A percentile compares a stretch with the other conserved stretches of the same genome.
Conservation (phyloP, 192 early-diverging fungal species). For the Coemansia sp. region DNA sequence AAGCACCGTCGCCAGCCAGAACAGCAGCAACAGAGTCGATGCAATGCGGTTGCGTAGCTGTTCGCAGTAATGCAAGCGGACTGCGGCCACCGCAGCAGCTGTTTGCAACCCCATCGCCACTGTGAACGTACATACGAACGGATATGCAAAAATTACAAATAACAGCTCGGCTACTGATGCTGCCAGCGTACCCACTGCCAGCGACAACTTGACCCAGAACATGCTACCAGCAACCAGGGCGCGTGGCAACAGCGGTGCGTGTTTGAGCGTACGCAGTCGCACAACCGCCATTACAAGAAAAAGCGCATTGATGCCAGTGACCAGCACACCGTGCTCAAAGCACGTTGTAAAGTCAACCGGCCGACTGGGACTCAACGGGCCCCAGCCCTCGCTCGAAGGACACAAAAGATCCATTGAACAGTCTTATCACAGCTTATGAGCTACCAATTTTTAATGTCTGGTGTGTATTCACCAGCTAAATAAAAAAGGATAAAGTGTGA, state of each 20-base stretch:
- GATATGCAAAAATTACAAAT: not conserved
- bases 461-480: too few species aligned
- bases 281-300: slow-evolving; percentile 18
- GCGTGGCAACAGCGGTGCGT: not conserved
- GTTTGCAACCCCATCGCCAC: slow-evolving; percentile 26
- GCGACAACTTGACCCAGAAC: slow-evolving; percentile 18
- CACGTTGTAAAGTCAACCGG: slow-evolving; percentile 42
- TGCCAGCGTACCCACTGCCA: slow-evolving; percentile 4
- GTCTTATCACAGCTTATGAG: too few species aligned
- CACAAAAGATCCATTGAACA: slow-evolving; percentile 21
- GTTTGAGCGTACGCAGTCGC: slow-evolving; percentile 1
- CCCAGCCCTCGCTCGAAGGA: slow-evolving; percentile 43
- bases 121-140: slow-evolving; percentile 8
- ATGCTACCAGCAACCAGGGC: not conserved
- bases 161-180: slow-evolving; percentile 29
- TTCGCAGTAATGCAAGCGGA: slow-evolving; percentile 25
- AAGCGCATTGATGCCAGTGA: slow-evolving; percentile 3
- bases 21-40: slow-evolving; percentile 36
- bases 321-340: slow-evolving; percentile 38
- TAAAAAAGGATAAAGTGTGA: too few species aligned
- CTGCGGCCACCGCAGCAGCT: slow-evolving; percentile 16
- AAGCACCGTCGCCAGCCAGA: slow-evolving; percentile 33
- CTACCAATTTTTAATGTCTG: too few species aligned
- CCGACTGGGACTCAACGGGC: slow-evolving; percentile 27
- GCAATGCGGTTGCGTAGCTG: slow-evolving; percentile 26